These are phyloP conservation scores for Tylopilus intermedius DNA, from an alignment of 768 basidiomycete genomes.

Conservation along the genomic window DNA sequence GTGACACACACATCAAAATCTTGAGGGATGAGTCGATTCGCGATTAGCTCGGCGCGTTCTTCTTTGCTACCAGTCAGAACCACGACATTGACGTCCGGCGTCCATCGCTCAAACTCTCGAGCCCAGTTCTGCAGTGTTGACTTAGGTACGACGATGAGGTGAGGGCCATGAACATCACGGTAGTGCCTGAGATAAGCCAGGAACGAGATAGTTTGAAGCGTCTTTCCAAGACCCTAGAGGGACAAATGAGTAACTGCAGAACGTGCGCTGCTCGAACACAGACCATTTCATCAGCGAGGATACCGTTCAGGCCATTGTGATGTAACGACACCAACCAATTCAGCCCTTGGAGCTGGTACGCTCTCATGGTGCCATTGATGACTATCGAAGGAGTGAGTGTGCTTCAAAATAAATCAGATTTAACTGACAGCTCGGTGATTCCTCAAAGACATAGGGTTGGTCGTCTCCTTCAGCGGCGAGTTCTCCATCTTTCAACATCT, in stretches of 20 bases:
- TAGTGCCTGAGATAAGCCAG: slow-evolving; percentile 91
- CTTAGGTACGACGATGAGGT: slow-evolving; percentile 97
- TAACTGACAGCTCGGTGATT: slow-evolving; percentile 78
- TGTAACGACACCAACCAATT: slow-evolving; percentile 98
- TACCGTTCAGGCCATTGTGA: slow-evolving; percentile 95
- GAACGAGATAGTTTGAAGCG: slow-evolving; percentile 96
- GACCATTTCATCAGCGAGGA: slow-evolving; percentile 96
- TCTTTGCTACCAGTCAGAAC: slow-evolving; percentile 85
- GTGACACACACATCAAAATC: slow-evolving; percentile 95
- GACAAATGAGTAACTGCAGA: slow-evolving; percentile 1
- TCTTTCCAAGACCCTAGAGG: slow-evolving; percentile 89
- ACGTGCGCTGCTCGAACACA: slow-evolving; percentile 7
- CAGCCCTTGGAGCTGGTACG: slow-evolving; percentile 91
- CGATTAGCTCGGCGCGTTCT: slow-evolving; percentile 79
- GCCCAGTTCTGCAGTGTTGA: slow-evolving; percentile 97
- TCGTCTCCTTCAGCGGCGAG: slow-evolving; percentile 76
- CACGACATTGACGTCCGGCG: slow-evolving; percentile 78
- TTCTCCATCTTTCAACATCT: slow-evolving; percentile 84
- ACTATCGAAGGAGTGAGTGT: slow-evolving; percentile 42
- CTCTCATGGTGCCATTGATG: slow-evolving; percentile 85
- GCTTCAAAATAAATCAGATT: not conserved
- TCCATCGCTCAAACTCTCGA: slow-evolving; percentile 90
- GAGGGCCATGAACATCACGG: slow-evolving; percentile 69
- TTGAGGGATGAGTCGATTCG: slow-evolving; percentile 71
- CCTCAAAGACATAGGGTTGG: slow-evolving; percentile 90